Evolutionary conservation across 805 yeast species (phyloP).

Genomic region (Candida coquimbonensis): DNA sequence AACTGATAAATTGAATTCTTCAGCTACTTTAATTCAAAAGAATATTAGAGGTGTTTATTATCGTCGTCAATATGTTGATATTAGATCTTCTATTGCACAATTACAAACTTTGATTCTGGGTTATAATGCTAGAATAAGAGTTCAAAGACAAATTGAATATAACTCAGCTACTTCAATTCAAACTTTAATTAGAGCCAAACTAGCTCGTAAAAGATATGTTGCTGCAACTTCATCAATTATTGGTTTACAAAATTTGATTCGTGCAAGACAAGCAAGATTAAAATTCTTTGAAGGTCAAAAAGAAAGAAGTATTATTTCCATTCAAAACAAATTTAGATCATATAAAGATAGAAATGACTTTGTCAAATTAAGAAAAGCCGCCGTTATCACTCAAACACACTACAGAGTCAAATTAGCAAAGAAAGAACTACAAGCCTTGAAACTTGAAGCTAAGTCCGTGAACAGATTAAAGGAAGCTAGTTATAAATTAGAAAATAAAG

Average conservation of each 20-base stretch:
- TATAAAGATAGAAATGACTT: conserved; percentile 50
- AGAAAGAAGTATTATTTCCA: conserved; percentile 54
- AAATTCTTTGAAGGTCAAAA: conserved; percentile 43
- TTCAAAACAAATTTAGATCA: conserved; percentile 75
- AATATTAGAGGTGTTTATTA: conserved; percentile 58
- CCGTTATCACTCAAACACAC: conserved; percentile 69
- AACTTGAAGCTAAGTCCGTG: conserved; percentile 87
- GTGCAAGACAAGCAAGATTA: conserved; percentile 48
- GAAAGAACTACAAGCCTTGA: conserved; percentile 53
- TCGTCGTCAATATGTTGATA: conserved; percentile 53
- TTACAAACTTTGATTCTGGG: conserved; percentile 67
- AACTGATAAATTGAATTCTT: conserved; percentile 63
- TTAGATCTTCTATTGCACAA: conserved; percentile 43
- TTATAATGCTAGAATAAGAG: conserved; percentile 44
- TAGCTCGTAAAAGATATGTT: conserved; percentile 35
- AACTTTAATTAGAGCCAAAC: conserved; percentile 50
- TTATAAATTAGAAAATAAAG: conserved; percentile 91
- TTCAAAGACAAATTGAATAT: conserved; percentile 47
- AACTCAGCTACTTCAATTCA: conserved; percentile 69
- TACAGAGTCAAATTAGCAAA: conserved; percentile 72
- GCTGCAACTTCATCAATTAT: conserved; percentile 26
- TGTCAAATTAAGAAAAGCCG: conserved; percentile 40
- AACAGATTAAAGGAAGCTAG: conserved; percentile 87
- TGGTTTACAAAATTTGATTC: conserved; percentile 43
- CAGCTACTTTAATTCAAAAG: conserved; percentile 85